Percentiles rank a stretch among this genome's conserved stretches.
These are phyloP conservation scores for Fusarium sp. DNA, from an alignment of 2,329 filamentous ascomycete species.

Conservation along the genomic window DNA sequence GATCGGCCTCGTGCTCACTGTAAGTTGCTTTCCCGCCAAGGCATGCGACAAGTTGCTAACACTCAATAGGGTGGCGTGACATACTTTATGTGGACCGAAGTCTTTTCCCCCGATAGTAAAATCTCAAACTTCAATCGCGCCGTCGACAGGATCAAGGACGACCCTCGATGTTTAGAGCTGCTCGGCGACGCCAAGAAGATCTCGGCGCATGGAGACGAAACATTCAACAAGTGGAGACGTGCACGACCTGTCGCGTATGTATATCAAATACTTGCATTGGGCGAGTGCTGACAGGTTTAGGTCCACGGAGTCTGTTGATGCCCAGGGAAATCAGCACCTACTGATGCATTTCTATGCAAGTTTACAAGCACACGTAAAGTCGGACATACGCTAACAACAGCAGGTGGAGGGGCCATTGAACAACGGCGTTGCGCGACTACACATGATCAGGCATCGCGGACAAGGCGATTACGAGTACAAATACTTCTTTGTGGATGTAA, in stretches of 20 bases:
- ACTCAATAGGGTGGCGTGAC: slow-evolving; percentile 74
- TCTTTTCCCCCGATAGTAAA: slow-evolving; percentile 87
- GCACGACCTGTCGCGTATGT: slow-evolving; percentile 70
- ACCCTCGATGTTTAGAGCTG: slow-evolving; percentile 76
- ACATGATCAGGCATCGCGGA: slow-evolving; percentile 77
- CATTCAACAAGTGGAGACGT: slow-evolving; percentile 83
- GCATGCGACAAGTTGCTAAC: slow-evolving; percentile 2
- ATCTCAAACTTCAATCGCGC: slow-evolving; percentile 90
- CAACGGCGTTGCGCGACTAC: slow-evolving; percentile 79
- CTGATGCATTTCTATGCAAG: slow-evolving; percentile 86
- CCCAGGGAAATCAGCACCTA: slow-evolving; percentile 82
- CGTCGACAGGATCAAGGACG: slow-evolving; percentile 80
- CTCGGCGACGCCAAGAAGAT: slow-evolving; percentile 83
- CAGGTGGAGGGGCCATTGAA: slow-evolving; percentile 83
- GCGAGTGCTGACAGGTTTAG: slow-evolving; percentile 56
- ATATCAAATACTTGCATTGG: neutral
- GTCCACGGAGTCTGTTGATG: slow-evolving; percentile 76
- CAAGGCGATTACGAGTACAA: slow-evolving; percentile 80
- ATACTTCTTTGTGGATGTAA: slow-evolving; percentile 83
- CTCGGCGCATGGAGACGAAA: slow-evolving; percentile 83
- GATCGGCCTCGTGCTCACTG: slow-evolving; percentile 80
- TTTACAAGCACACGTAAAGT: neutral
- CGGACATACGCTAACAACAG: slow-evolving; percentile 4
- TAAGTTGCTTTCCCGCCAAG: slow-evolving; percentile 50
- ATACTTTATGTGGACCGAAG: slow-evolving; percentile 83